Evolutionary conservation across 1,284 basidiomycete species (phyloP).

Genomic region (Anthracocystis setariae): DNA sequence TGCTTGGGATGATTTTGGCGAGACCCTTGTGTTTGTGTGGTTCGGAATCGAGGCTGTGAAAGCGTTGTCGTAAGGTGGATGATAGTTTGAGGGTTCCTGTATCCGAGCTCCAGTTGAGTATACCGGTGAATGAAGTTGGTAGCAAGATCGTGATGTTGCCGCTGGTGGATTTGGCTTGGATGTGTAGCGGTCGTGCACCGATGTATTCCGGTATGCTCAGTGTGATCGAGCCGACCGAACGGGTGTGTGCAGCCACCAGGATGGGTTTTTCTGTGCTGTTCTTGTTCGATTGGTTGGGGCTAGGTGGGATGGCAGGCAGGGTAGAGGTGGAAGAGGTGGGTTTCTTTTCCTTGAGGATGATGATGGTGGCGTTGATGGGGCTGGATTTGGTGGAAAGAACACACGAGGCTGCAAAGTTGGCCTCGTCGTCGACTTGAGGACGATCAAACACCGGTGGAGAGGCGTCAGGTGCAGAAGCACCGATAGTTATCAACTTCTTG

Average conservation of each 20-base stretch:
- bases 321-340: background rate
- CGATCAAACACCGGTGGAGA: constrained; percentile 54
- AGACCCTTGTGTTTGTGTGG: constrained; percentile 54
- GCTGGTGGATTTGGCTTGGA: constrained; percentile 39
- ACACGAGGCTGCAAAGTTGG: constrained; percentile 33
- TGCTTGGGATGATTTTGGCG: constrained; percentile 43
- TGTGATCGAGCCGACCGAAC: constrained; percentile 24
- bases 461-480: constrained; percentile 42
- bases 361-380: constrained; percentile 50
- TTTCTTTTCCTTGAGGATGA: constrained; percentile 30
- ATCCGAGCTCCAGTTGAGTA: constrained; percentile 56
- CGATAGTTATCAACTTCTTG: constrained; percentile 55
- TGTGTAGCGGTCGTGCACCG: constrained; percentile 48
- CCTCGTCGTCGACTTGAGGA: constrained; percentile 24
- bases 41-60: constrained; percentile 37
- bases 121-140: constrained; percentile 53
- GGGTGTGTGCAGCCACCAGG: constrained; percentile 37
- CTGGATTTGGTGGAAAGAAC: constrained; percentile 40
- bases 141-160: constrained; percentile 53
- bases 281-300: background rate
- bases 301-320: background rate
- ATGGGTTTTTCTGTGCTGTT: constrained; percentile 28
- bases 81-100: constrained; percentile 53
- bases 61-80: constrained; percentile 31
- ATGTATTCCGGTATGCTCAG: constrained; percentile 47